Conservation (phyloP, 169 alveolate genomes). For the Toxoplasma gondii region DNA sequence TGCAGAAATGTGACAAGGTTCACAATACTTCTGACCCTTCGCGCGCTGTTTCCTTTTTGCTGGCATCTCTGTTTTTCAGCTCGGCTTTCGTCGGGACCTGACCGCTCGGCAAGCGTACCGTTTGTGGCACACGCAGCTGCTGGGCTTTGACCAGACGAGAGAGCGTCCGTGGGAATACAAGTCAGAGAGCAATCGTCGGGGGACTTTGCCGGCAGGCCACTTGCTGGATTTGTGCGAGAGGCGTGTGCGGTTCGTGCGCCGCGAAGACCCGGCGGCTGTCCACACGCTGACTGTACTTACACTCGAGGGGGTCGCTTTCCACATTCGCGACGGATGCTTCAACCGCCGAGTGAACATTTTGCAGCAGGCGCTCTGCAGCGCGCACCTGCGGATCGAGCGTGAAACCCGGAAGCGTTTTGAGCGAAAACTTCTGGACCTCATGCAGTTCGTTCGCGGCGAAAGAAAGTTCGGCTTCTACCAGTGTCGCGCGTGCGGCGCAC, state of each 20-base stretch:
- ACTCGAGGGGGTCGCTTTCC: not conserved
- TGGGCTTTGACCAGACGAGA: not conserved
- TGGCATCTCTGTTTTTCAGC: not conserved
- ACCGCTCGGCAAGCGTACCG: conserved; percentile 7
- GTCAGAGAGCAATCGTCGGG: not conserved
- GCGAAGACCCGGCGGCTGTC: not conserved
- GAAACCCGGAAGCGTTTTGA: not conserved
- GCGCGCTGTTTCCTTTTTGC: too few relatives aligned
- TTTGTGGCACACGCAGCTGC: conserved; percentile 6
- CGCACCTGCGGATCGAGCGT: not conserved
- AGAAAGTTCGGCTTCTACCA: not conserved
- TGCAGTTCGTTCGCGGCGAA: not conserved
- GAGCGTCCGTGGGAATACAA: conserved; percentile 28
- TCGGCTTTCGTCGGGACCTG: not conserved
- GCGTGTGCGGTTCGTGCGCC: not conserved
- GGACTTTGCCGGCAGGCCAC: not conserved
- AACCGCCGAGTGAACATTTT: not conserved
- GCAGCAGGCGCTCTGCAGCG: conserved; percentile 1
- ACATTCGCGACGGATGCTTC: not conserved
- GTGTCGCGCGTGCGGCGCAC: not conserved
- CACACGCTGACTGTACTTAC: not conserved
- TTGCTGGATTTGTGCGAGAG: not conserved
- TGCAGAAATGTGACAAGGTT: too few relatives aligned
- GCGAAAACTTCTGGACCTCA: not conserved
- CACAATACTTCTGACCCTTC: too few relatives aligned